A percentile compares a stretch with the other conserved stretches of the same genome.
phyloP scores from a whole-genome alignment of 2,329 filamentous ascomycete species.

The Harringtonia lauricola region DNA sequence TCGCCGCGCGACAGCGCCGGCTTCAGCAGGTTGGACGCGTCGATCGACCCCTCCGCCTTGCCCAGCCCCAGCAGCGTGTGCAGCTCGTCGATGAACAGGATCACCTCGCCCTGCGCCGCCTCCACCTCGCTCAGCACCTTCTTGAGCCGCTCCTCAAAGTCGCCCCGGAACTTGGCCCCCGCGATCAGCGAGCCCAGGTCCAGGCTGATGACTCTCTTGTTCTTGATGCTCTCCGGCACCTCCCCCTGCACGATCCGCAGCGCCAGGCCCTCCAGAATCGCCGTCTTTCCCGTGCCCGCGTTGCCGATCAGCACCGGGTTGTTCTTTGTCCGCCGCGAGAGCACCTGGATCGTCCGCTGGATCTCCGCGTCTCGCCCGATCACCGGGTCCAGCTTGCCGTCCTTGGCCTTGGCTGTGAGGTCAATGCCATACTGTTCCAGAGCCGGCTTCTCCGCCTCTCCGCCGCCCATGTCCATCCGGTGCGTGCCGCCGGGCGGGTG shows the following conservation, averaged over 20 bases:
- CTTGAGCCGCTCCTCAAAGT: constrained; percentile 92
- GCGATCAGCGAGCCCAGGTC: constrained; percentile 91
- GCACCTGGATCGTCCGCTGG: constrained; percentile 84
- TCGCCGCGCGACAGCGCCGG: constrained; percentile 88
- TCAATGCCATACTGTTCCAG: constrained; percentile 88
- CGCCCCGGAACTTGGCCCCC: constrained; percentile 87
- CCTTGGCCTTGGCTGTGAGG: constrained; percentile 71
- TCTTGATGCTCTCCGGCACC: constrained; percentile 90
- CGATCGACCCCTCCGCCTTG: constrained; percentile 92
- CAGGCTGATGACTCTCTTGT: constrained; percentile 78
- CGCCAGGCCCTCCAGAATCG: constrained; percentile 81
- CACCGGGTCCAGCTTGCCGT: constrained; percentile 88
- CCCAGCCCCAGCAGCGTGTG: constrained; percentile 86
- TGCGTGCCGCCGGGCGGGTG: constrained; percentile 88
- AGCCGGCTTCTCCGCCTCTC: constrained; percentile 67
- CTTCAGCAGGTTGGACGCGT: constrained; percentile 90
- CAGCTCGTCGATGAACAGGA: constrained; percentile 90
- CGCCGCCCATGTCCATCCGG: constrained; percentile 78
- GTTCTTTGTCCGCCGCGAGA: constrained; percentile 90
- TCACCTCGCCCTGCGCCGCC: constrained; percentile 77
- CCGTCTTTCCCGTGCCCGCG: constrained; percentile 88
- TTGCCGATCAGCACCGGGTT: constrained; percentile 90
- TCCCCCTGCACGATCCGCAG: constrained; percentile 84
- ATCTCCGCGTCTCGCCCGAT: constrained; percentile 90
- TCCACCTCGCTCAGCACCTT: constrained; percentile 85